These are phyloP conservation scores for Vaccinium myrtillus DNA, from an alignment of 148 eudicot species.

Conservation along the genomic window DNA sequence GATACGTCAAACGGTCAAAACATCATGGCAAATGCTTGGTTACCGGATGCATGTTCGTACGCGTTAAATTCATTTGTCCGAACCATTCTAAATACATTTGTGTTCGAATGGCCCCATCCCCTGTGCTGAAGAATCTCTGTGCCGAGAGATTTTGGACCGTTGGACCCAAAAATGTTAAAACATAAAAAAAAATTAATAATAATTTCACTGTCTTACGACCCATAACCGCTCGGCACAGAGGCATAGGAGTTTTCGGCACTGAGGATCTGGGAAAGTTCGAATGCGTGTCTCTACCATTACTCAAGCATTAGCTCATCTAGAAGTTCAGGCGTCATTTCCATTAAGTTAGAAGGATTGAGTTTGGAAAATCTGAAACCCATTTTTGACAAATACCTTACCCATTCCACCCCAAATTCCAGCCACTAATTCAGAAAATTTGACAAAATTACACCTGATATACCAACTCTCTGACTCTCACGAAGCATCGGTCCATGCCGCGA, in stretches of 20 bases:
- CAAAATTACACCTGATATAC: background rate
- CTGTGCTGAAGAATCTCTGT: too few species aligned
- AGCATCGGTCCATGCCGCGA: constrained; percentile 80
- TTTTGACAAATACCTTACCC: background rate
- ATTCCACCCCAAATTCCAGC: background rate
- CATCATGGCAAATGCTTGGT: background rate
- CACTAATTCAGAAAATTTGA: background rate
- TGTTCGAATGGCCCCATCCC: too few species aligned
- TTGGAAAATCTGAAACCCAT: constrained; percentile 17
- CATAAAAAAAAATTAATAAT: too few species aligned
- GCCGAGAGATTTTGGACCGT: too few species aligned
- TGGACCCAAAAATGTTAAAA: too few species aligned
- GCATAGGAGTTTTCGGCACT: too few species aligned
- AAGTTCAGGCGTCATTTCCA: constrained; percentile 8
- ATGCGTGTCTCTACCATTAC: background rate
- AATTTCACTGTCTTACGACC: too few species aligned
- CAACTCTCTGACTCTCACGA: background rate
- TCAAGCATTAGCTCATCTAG: background rate
- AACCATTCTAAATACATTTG: too few species aligned
- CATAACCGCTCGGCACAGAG: too few species aligned
- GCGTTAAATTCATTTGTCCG: too few species aligned
- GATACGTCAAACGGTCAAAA: background rate
- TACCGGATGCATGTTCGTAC: too few species aligned
- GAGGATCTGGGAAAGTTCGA: too few species aligned
- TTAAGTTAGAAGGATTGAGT: background rate